These are phyloP conservation scores for Aschersonia sp. DNA, from an alignment of 2,329 filamentous ascomycete species.

Conservation along the genomic window DNA sequence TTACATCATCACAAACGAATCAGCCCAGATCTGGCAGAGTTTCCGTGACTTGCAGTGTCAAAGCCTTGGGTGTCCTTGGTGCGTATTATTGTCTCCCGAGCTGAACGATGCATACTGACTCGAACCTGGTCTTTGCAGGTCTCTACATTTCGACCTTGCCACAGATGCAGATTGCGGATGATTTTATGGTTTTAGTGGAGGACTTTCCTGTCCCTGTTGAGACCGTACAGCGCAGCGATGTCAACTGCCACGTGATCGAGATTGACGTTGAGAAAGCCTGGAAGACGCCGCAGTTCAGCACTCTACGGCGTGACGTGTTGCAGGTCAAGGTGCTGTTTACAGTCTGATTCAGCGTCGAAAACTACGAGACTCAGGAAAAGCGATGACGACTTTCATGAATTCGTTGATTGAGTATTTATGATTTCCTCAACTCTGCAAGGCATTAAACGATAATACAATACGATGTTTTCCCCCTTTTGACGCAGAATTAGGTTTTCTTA, in stretches of 20 bases:
- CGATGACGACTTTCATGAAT: too few relatives aligned
- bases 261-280: conserved; percentile 68
- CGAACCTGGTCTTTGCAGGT: conserved; percentile 22
- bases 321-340: conserved; percentile 39
- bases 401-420: neutral
- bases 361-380: neutral
- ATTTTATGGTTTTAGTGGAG: conserved; percentile 63
- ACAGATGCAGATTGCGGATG: conserved; percentile 40
- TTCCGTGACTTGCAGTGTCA: conserved; percentile 53
- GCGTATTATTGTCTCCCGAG: conserved; percentile 10
- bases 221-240: conserved; percentile 44
- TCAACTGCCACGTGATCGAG: conserved; percentile 49
- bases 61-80: conserved; percentile 66
- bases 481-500: neutral
- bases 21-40: conserved; percentile 42
- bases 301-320: conserved; percentile 71
- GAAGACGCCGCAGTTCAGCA: conserved; percentile 54
- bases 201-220: conserved; percentile 53
- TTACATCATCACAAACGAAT: conserved; percentile 47
- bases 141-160: conserved; percentile 63
- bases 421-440: too few relatives aligned
- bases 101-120: neutral
- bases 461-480: too few relatives aligned
- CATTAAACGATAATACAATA: too few relatives aligned
- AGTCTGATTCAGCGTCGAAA: neutral